These are phyloP conservation scores for Rhododendron simsii DNA, from an alignment of 148 eudicot species.

Conservation along the genomic window DNA sequence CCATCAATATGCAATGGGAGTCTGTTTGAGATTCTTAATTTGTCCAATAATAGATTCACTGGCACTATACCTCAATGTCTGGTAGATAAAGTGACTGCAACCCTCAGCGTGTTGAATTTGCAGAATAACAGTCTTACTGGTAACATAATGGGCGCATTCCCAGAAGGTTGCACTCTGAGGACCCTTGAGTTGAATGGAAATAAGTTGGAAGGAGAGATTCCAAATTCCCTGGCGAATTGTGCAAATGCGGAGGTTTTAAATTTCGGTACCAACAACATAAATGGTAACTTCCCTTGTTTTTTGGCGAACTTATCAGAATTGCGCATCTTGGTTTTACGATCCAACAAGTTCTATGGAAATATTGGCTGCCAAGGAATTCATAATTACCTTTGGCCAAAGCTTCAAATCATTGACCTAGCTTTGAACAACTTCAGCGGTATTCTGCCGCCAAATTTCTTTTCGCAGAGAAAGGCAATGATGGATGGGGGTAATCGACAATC, in stretches of 20 bases:
- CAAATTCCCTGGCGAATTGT: constrained; percentile 36
- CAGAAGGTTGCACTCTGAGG: constrained; percentile 22
- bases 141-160: constrained; percentile 19
- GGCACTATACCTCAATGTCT: constrained; percentile 34
- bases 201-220: constrained; percentile 33
- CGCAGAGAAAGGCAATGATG: no score
- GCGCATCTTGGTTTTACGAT: no score
- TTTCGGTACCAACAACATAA: constrained; percentile 38
- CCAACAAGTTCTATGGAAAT: no score
- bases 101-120: constrained; percentile 31
- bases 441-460: no score
- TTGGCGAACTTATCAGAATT: constrained; percentile 6
- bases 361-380: no score
- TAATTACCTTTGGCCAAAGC: no score
- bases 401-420: no score
- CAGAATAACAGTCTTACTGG: constrained; percentile 30
- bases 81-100: background rate
- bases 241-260: constrained; percentile 34
- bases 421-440: no score
- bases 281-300: constrained; percentile 25
- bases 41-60: constrained; percentile 31
- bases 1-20: constrained; percentile 25
- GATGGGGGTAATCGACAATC: no score
- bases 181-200: constrained; percentile 39
- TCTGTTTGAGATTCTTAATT: constrained; percentile 34